These are phyloP conservation scores for Russula olivacea DNA, from an alignment of 768 basidiomycete genomes.

Conservation along the genomic window DNA sequence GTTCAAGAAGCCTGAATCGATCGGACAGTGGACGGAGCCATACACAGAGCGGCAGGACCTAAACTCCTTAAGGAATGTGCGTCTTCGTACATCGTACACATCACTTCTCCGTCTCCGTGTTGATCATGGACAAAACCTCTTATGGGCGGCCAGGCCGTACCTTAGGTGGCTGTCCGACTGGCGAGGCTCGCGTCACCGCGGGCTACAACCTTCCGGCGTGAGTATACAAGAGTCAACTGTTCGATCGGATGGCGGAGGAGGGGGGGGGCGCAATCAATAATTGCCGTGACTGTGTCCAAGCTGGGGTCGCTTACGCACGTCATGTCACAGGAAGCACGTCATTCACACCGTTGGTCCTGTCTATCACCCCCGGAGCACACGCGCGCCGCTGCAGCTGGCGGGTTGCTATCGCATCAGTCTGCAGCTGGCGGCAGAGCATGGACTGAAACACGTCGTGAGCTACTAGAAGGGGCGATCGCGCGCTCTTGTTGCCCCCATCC, in stretches of 20 bases:
- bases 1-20: not conserved
- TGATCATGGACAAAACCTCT: not conserved
- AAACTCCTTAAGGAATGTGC: constrained; percentile 64
- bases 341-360: constrained; percentile 82
- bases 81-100: not conserved
- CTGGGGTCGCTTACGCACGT: not conserved
- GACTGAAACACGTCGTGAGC: constrained; percentile 60
- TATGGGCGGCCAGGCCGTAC: constrained; percentile 39
- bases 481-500: not conserved
- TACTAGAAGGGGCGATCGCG: not conserved
- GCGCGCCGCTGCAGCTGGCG: constrained; percentile 48
- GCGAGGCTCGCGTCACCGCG: constrained; percentile 71
- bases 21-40: constrained; percentile 69
- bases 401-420: constrained; percentile 68
- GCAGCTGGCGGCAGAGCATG: constrained; percentile 52
- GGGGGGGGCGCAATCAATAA: not conserved
- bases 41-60: constrained; percentile 68
- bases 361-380: constrained; percentile 42
- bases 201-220: constrained; percentile 76
- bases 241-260: not conserved
- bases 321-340: constrained; percentile 49
- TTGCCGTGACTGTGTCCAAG: not conserved
- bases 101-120: not conserved
- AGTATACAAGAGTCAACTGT: constrained; percentile 33
- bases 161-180: constrained; percentile 62